phyloP scores from a whole-genome alignment of 176 grass and related monocot species.

The Cymbopogon citratus region DNA sequence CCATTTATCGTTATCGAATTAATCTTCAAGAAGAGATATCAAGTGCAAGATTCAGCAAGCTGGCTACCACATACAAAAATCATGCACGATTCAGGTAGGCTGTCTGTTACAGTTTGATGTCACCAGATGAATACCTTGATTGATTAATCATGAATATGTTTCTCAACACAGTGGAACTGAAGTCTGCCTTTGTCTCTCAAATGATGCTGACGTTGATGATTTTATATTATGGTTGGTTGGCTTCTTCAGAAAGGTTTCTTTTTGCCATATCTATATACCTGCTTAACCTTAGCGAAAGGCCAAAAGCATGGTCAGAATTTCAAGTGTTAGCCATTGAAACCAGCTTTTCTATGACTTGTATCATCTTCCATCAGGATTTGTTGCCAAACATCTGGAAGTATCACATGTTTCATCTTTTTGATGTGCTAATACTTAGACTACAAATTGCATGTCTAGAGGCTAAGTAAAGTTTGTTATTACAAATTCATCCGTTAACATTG shows the following conservation, averaged over 20 bases:
- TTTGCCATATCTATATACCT: neutral
- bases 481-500: neutral
- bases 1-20: no score
- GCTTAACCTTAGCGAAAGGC: slow-evolving; percentile 2
- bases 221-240: slow-evolving; percentile 49
- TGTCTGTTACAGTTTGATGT: slow-evolving; percentile 24
- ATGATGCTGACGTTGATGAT: slow-evolving; percentile 42
- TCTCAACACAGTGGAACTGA: slow-evolving; percentile 60
- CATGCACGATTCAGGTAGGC: slow-evolving; percentile 57
- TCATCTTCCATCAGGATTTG: neutral
- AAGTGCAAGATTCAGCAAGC: slow-evolving; percentile 44
- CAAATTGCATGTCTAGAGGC: neutral
- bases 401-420: neutral
- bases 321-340: neutral
- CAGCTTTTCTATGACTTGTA: neutral
- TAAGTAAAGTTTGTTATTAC: neutral
- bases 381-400: neutral
- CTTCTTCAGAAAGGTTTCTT: slow-evolving; percentile 42
- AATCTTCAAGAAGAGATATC: slow-evolving; percentile 55
- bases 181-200: slow-evolving; percentile 52
- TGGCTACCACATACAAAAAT: slow-evolving; percentile 54
- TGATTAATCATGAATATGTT: slow-evolving; percentile 3
- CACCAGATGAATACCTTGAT: neutral
- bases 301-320: neutral
- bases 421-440: neutral